A percentile compares a stretch with the other conserved stretches of the same genome.
Evolutionary conservation across 73 alveolate species (phyloP).

Genomic region (Diophrys sp.): DNA sequence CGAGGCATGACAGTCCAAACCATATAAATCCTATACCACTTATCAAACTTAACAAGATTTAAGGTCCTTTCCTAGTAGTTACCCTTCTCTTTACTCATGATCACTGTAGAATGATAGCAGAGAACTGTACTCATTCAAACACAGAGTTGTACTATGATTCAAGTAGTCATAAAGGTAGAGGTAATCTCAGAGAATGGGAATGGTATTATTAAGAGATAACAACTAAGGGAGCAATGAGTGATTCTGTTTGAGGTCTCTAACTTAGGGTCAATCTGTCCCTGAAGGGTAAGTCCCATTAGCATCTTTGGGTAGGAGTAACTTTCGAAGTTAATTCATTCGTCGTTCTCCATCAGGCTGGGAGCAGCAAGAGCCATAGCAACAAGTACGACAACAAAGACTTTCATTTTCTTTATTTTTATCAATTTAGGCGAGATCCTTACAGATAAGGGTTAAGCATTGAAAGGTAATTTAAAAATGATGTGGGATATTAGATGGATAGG

Average conservation of each 20-base stretch:
- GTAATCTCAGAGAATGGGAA: conserved; percentile 66
- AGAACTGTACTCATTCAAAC: conserved; percentile 86
- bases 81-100: conserved; percentile 89
- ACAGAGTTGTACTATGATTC: conserved; percentile 82
- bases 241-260: conserved; percentile 66
- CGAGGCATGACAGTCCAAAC: conserved; percentile 95
- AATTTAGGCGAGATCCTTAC: too few species aligned
- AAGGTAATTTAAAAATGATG: too few species aligned
- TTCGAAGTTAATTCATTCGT: too few species aligned
- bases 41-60: conserved; percentile 12
- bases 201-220: conserved; percentile 80
- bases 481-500: too few species aligned
- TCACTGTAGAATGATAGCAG: conserved; percentile 90
- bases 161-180: conserved; percentile 79
- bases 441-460: too few species aligned
- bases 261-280: too few species aligned
- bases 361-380: too few species aligned
- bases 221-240: conserved; percentile 62
- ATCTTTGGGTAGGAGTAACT: too few species aligned
- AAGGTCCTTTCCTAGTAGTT: conserved; percentile 83
- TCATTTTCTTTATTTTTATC: too few species aligned
- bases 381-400: too few species aligned
- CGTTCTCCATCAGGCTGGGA: too few species aligned
- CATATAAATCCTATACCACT: conserved; percentile 79
- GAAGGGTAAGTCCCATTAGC: too few species aligned